Percentiles rank a stretch among this genome's conserved stretches.
Evolutionary conservation across 495 filamentous ascomycete genomes (phyloP).

Genomic region (Aspergillus carlsbadensis): DNA sequence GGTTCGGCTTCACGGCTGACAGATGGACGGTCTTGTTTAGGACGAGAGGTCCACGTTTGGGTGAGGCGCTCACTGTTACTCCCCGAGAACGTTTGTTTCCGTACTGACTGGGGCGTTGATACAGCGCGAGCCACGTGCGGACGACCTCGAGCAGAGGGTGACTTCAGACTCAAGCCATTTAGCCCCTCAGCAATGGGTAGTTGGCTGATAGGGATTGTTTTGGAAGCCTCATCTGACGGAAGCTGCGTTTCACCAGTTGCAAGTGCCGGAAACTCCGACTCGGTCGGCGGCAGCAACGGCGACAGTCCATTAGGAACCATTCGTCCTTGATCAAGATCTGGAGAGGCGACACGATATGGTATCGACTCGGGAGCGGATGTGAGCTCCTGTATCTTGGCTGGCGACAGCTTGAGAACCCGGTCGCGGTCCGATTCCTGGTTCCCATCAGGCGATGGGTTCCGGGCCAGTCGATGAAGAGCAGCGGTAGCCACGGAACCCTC

Average conservation of each 20-base stretch:
- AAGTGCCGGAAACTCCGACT: slow-evolving; percentile 15
- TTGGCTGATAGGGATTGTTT: slow-evolving; percentile 27
- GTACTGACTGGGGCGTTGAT: slow-evolving; percentile 34
- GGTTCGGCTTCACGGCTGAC: slow-evolving; percentile 41
- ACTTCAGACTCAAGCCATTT: slow-evolving; percentile 19
- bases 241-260: slow-evolving; percentile 20
- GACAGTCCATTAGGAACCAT: slow-evolving; percentile 27
- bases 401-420: slow-evolving; percentile 50
- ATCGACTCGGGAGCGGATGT: slow-evolving; percentile 56
- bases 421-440: slow-evolving; percentile 35
- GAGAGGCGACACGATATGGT: slow-evolving; percentile 34
- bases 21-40: slow-evolving; percentile 32
- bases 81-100: slow-evolving; percentile 22
- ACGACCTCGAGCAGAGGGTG: slow-evolving; percentile 29
- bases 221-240: slow-evolving; percentile 16
- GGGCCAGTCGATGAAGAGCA: slow-evolving; percentile 12
- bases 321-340: slow-evolving; percentile 21
- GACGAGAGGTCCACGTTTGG: slow-evolving; percentile 39
- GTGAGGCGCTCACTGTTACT: slow-evolving; percentile 33
- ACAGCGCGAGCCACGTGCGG: slow-evolving; percentile 36
- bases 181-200: slow-evolving; percentile 24
- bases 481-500: slow-evolving; percentile 17
- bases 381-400: slow-evolving; percentile 54
- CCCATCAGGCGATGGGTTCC: slow-evolving; percentile 16
- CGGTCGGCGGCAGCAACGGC: slow-evolving; percentile 7